Percentiles rank a stretch among this genome's conserved stretches.
phyloP scores from a whole-genome alignment of 106 monocot species.

The Amphibolis antarctica region DNA sequence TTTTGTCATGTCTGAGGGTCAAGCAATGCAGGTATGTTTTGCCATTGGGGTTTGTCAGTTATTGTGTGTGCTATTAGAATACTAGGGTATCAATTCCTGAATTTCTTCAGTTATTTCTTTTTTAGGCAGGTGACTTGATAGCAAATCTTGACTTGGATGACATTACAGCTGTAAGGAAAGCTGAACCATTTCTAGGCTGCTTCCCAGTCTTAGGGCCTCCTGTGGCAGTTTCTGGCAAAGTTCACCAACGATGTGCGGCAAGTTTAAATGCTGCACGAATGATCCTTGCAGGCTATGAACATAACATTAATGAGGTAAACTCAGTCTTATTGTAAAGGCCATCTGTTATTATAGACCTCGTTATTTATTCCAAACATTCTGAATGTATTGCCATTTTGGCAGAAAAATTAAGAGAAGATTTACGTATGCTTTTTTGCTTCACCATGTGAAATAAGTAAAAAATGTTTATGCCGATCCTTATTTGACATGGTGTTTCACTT shows the following conservation, averaged over 20 bases:
- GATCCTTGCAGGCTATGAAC: constrained; percentile 98
- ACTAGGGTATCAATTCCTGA: background rate
- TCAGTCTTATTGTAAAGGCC: background rate
- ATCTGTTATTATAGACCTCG: background rate
- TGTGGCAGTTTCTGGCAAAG: constrained; percentile 90
- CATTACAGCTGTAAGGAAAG: constrained; percentile 83
- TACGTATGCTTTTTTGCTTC: no score
- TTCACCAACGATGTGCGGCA: constrained; percentile 77
- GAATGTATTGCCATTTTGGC: no score
- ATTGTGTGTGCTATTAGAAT: background rate
- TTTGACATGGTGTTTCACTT: no score
- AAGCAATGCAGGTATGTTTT: constrained; percentile 73
- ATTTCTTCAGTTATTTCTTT: background rate
- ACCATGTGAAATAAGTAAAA: no score
- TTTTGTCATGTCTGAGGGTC: constrained; percentile 81
- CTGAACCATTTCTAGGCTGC: constrained; percentile 65
- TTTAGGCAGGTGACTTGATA: constrained; percentile 84
- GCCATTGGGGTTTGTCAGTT: background rate
- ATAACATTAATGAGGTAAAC: constrained; percentile 60
- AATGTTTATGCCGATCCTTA: no score
- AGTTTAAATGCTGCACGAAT: constrained; percentile 79
- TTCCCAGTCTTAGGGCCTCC: constrained; percentile 83
- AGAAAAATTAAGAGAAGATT: no score
- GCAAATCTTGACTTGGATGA: constrained; percentile 93
- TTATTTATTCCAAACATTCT: background rate